Evolutionary conservation across 306 rosid species (phyloP).

Genomic region (Dalbergia oliveri): DNA sequence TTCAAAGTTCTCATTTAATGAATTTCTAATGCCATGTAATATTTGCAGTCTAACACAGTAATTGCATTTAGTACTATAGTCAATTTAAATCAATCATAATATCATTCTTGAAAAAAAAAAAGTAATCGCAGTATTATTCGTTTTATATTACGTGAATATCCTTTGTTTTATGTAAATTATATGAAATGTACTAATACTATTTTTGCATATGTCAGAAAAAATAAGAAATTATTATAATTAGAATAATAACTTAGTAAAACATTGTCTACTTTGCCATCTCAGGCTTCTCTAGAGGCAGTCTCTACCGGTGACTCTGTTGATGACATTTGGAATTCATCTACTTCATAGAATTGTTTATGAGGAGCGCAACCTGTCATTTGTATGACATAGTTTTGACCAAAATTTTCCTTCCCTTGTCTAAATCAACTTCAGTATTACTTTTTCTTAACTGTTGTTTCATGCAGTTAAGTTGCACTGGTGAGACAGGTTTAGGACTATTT

Average conservation of each 20-base stretch:
- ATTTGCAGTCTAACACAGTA: constrained; percentile 1
- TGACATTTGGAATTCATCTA: not conserved
- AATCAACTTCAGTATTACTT: not conserved
- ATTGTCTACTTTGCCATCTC: not conserved
- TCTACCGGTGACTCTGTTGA: not conserved
- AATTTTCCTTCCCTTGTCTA: not conserved
- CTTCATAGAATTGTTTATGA: not conserved
- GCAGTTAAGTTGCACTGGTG: not conserved
- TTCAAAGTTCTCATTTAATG: not conserved
- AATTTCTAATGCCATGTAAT: constrained; percentile 10
- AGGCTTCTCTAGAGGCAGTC: not conserved
- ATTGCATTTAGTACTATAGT: constrained; percentile 1
- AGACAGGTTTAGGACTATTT: not conserved
- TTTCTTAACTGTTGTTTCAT: not conserved
- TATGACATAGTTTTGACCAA: not conserved
- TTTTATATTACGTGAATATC: not conserved
- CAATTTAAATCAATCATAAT: not conserved
- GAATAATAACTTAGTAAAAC: not conserved
- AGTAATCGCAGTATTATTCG: not conserved
- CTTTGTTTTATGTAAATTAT: not conserved
- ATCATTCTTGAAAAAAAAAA: not conserved
- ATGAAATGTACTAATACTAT: not conserved
- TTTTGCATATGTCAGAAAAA: not conserved
- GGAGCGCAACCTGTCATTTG: not conserved
- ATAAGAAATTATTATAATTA: not conserved